Percentiles rank a stretch among this genome's conserved stretches.
Evolutionary conservation across 495 filamentous ascomycete genomes (phyloP).

Genomic region (Penicillium goetzii): DNA sequence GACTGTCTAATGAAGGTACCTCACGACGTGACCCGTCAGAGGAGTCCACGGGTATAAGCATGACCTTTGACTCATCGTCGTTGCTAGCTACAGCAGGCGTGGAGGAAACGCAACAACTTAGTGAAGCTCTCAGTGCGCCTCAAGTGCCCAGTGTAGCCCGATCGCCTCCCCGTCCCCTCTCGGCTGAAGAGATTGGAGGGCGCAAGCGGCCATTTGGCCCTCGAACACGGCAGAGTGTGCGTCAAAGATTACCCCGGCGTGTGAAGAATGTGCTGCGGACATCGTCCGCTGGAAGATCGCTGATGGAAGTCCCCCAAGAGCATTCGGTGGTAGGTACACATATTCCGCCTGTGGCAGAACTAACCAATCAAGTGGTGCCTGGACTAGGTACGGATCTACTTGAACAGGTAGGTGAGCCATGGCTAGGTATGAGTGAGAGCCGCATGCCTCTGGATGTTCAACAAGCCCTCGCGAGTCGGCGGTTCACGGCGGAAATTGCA

Average conservation of each 20-base stretch:
- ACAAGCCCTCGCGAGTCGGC: background rate
- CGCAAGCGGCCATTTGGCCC: background rate
- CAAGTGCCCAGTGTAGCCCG: no score
- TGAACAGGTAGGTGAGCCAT: background rate
- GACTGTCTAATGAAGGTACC: background rate
- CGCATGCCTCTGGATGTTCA: background rate
- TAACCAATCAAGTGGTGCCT: no score
- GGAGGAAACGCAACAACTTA: no score
- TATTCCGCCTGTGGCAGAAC: background rate
- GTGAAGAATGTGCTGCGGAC: background rate
- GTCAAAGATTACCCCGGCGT: background rate
- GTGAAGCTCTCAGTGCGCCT: no score
- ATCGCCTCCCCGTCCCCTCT: no score
- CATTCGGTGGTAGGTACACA: background rate
- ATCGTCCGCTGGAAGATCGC: background rate
- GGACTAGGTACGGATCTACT: background rate
- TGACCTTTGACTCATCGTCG: background rate
- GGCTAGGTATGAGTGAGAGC: background rate
- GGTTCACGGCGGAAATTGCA: background rate
- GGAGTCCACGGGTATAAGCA: background rate
- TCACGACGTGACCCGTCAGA: no score
- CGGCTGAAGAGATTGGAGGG: no score
- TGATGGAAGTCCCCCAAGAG: background rate
- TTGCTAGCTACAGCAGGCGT: background rate
- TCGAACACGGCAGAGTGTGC: background rate